Percentiles rank a stretch among this genome's conserved stretches.
Evolutionary conservation across 2,329 filamentous ascomycete genomes (phyloP).

Genomic region (Fonsecaea multimorphosa): DNA sequence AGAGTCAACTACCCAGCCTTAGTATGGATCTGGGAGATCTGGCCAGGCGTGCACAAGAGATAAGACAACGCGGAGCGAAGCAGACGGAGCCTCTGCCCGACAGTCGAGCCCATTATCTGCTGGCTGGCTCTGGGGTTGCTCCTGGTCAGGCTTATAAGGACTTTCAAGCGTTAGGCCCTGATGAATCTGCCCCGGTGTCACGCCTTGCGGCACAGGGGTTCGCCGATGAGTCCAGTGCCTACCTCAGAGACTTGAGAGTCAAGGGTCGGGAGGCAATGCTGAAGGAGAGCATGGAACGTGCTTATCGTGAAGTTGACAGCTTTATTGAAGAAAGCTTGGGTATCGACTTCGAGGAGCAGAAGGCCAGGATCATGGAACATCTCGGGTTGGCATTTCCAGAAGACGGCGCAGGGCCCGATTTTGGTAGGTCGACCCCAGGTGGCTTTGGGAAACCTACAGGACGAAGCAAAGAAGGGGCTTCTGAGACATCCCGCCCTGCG

Average conservation of each 20-base stretch:
- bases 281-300: conserved; percentile 85
- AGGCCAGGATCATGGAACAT: conserved; percentile 91
- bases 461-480: conserved; percentile 16
- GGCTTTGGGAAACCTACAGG: conserved; percentile 55
- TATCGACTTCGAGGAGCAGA: conserved; percentile 94
- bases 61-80: conserved; percentile 70
- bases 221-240: conserved; percentile 49
- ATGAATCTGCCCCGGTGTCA: conserved; percentile 47
- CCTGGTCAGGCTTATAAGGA: conserved; percentile 85
- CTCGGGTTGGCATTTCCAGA: conserved; percentile 76
- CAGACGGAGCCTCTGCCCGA: conserved; percentile 49
- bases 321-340: conserved; percentile 95
- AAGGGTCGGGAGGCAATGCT: conserved; percentile 93
- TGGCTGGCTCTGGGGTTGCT: conserved; percentile 91
- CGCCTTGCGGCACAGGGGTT: conserved; percentile 24
- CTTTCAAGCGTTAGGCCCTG: conserved; percentile 77
- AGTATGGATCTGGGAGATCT: conserved; percentile 93
- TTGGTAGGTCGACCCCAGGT: conserved; percentile 44
- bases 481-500: conserved; percentile 14
- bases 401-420: conserved; percentile 45
- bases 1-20: conserved; percentile 83
- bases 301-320: conserved; percentile 86
- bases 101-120: conserved; percentile 77
- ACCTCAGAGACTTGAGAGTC: conserved; percentile 83
- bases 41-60: conserved; percentile 72